A percentile compares a stretch with the other conserved stretches of the same genome.
These are phyloP conservation scores for Peronospora farinosa DNA, from an alignment of 352 stramenopile species.

Conservation along the genomic window DNA sequence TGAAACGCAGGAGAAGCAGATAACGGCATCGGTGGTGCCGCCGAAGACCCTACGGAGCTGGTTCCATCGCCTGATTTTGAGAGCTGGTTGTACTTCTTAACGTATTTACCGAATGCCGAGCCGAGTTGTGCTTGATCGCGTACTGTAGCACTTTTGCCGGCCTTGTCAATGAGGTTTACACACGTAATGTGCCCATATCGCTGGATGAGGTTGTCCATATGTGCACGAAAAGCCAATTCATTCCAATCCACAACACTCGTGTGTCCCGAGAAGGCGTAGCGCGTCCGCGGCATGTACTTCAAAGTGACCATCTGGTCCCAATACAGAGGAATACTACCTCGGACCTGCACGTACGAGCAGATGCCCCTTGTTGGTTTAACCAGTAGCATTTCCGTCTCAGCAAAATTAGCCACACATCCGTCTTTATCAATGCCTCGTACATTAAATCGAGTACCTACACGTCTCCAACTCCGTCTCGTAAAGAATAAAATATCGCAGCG, in stretches of 20 bases:
- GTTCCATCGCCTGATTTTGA: constrained; percentile 46
- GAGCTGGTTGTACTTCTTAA: constrained; percentile 82
- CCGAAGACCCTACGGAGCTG: constrained; percentile 20
- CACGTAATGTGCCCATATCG: constrained; percentile 79
- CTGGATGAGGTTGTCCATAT: constrained; percentile 61
- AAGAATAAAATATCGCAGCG: constrained; percentile 76
- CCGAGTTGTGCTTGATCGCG: constrained; percentile 89
- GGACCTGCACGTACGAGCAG: constrained; percentile 79
- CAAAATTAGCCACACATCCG: constrained; percentile 92
- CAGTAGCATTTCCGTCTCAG: constrained; percentile 91
- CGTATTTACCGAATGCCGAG: constrained; percentile 85
- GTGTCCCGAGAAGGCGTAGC: constrained; percentile 56
- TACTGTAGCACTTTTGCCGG: constrained; percentile 58
- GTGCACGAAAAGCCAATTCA: constrained; percentile 45
- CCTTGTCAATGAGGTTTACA: constrained; percentile 93
- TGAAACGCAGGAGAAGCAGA: constrained; percentile 16
- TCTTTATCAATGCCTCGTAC: constrained; percentile 86
- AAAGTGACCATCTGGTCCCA: constrained; percentile 87
- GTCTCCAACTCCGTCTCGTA: constrained; percentile 62
- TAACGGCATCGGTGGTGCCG: constrained; percentile 14
- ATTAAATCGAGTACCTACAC: constrained; percentile 89
- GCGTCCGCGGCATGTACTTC: constrained; percentile 88
- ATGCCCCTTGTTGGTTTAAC: constrained; percentile 33
- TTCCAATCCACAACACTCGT: constrained; percentile 47
- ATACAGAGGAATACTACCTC: constrained; percentile 92